Conservation (phyloP, 768 basidiomycete genomes). For the Trametes cinnabarina region DNA sequence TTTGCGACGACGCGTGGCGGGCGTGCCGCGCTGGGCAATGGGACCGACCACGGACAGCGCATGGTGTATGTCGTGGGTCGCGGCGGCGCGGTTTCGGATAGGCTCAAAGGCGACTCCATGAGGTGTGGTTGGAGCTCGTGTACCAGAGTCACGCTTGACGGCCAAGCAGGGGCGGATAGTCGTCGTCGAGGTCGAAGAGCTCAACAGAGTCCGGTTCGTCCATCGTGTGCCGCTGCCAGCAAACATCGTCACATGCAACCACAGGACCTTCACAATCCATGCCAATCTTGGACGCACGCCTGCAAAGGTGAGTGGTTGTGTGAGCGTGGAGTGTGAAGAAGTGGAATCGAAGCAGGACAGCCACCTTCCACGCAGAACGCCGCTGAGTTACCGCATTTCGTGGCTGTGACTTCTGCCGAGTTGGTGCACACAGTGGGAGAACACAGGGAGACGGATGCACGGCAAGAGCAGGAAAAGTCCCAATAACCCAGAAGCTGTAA, state of each 20-base stretch:
- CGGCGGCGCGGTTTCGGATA: not conserved
- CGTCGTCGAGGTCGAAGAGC: not conserved
- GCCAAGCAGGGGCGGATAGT: not conserved
- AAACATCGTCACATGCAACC: too few species aligned
- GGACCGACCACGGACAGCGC: constrained; percentile 4
- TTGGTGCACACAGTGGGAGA: not conserved
- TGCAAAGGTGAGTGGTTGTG: too few species aligned
- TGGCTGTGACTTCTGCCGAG: not conserved
- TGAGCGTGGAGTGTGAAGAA: not conserved
- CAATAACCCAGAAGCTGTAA: constrained; percentile 1
- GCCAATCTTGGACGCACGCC: too few species aligned
- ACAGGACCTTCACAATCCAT: too few species aligned
- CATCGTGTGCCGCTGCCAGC: not conserved
- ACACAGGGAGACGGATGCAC: too few species aligned
- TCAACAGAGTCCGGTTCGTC: too few species aligned
- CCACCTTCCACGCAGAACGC: not conserved
- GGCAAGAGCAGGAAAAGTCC: not conserved
- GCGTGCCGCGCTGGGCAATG: not conserved
- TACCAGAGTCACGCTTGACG: too few species aligned
- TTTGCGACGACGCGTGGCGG: constrained; percentile 14
- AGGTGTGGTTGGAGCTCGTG: not conserved
- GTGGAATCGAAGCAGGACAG: constrained; percentile 7
- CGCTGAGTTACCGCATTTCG: not conserved
- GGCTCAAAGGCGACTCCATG: not conserved
- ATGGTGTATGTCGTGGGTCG: constrained; percentile 1